Evolutionary conservation across 140 eudicot species (phyloP).

Genomic region (Erigeron philadelphicus): DNA sequence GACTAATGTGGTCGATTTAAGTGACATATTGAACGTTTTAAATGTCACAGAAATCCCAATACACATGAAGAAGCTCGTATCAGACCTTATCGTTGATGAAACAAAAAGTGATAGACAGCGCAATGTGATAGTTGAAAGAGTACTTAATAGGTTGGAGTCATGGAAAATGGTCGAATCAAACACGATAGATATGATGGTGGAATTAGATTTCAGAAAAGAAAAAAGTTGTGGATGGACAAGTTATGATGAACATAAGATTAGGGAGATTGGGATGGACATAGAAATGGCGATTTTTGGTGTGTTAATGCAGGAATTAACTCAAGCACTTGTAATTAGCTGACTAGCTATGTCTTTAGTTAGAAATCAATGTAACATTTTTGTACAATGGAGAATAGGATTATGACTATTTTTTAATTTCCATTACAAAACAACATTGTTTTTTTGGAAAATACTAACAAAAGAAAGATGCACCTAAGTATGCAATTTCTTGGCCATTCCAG

Average conservation of each 20-base stretch:
- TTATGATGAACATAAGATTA: constrained; percentile 24
- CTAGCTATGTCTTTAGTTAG: neutral
- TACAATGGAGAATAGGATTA: neutral
- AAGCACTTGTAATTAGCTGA: constrained; percentile 22
- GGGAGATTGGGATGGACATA: constrained; percentile 37
- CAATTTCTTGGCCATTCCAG: neutral
- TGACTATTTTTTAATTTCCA: neutral
- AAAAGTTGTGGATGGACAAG: constrained; percentile 38
- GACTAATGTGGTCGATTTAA: neutral
- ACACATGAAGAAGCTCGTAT: constrained; percentile 43
- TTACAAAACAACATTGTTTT: constrained; percentile 8
- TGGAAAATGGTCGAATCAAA: constrained; percentile 54
- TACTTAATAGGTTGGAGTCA: constrained; percentile 44
- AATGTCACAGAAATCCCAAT: constrained; percentile 24
- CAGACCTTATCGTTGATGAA: constrained; percentile 46
- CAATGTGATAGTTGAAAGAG: constrained; percentile 31
- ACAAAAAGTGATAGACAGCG: constrained; percentile 6
- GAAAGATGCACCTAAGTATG: neutral
- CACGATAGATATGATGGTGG: constrained; percentile 78
- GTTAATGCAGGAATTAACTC: constrained; percentile 46
- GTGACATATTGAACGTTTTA: neutral
- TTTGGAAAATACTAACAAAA: neutral
- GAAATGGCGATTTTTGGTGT: constrained; percentile 41
- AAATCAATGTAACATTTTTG: constrained; percentile 1
- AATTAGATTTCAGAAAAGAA: constrained; percentile 48